Base-by-base conservation (phyloP, 208 protist species). In the Crithidia expoeki region DNA sequence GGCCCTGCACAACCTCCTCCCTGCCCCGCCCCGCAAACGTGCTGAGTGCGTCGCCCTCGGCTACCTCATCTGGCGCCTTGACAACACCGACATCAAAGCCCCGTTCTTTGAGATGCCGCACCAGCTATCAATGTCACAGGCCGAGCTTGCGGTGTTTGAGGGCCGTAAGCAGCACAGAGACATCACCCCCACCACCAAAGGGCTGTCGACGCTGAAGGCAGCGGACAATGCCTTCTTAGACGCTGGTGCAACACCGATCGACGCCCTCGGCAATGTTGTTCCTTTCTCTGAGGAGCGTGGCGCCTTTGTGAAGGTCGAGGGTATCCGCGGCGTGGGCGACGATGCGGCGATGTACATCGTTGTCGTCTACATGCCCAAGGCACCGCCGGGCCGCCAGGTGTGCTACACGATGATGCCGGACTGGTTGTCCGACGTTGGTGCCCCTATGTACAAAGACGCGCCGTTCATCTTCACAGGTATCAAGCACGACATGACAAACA, bases 61-160 rank as follows among this genome's bases (percentile, higher is more conserved):
- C 17, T 92, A 82, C 67, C 60, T 94, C 14, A 78, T 86, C 59
- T 92, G 84, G 80, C 76, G 77, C 28, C 49, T 89, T 14, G 74
- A 90, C 50, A 79, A 56, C 63, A 27, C 57, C 33, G 52, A 85
- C 30, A 49, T 59, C 28, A 72, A 77, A 28, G 52, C 17, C 9
- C 76, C 81, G 1, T 92, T 82, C 72, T 79, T 82, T 46, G 84
- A 90, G 50, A 71, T 80, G 60, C 83, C 79, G 33, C 42, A 61
- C 36, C 80, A 94, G 68, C 70, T 84, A 51, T 72, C 68, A 12
- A 64, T 78, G 19, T 88, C 84, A 9, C 71, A 86, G 62, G 69
- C 76, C 16, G 89, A 94, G 61, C 19, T 83, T n/a, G 23, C 66
- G 42, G 10, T 92, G 12, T 80, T 78, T 61, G 33, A 61, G 27